Evolutionary conservation across 139 green algal species (phyloP).

Genomic region (Monoraphidium neglectum): DNA sequence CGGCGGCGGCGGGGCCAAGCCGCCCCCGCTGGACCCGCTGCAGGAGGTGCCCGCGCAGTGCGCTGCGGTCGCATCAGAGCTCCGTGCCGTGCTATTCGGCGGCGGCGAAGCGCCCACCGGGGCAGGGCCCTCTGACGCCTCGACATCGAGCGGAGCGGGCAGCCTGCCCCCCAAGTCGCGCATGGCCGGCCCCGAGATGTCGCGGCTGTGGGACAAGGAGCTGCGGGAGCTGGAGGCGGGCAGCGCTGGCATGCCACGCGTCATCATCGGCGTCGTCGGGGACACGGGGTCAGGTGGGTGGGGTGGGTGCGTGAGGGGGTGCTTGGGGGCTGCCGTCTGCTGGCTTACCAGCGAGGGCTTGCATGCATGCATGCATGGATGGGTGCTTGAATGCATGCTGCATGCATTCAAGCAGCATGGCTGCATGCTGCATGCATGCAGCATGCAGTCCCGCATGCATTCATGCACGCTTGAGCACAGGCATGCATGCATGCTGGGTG

Average conservation of each 20-base stretch:
- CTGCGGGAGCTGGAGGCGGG: constrained; percentile 13
- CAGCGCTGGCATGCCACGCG: constrained; percentile 3
- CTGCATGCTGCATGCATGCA: not conserved
- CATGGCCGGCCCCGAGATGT: not conserved
- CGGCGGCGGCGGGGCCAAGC: too few relatives aligned
- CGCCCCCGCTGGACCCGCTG: too few relatives aligned
- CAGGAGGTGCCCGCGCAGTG: too few relatives aligned
- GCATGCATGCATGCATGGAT: not conserved
- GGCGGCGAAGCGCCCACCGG: too few relatives aligned
- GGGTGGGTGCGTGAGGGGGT: too few relatives aligned
- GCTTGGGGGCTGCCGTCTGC: not conserved
- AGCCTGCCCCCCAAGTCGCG: too few relatives aligned
- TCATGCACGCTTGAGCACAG: not conserved
- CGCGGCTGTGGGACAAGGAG: constrained; percentile 15
- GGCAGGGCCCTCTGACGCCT: too few relatives aligned
- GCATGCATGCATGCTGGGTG: too few relatives aligned
- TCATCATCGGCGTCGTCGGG: constrained; percentile 31
- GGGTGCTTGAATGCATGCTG: not conserved
- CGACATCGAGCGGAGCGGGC: too few relatives aligned
- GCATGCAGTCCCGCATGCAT: not conserved
- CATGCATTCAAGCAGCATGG: not conserved
- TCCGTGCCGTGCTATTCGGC: too few relatives aligned
- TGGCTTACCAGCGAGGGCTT: not conserved
- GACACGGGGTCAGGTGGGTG: constrained; percentile 21
- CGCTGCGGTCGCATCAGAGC: too few relatives aligned